Conservation (phyloP, 2,329 filamentous ascomycete genomes). For the Exophiala alcalophila region DNA sequence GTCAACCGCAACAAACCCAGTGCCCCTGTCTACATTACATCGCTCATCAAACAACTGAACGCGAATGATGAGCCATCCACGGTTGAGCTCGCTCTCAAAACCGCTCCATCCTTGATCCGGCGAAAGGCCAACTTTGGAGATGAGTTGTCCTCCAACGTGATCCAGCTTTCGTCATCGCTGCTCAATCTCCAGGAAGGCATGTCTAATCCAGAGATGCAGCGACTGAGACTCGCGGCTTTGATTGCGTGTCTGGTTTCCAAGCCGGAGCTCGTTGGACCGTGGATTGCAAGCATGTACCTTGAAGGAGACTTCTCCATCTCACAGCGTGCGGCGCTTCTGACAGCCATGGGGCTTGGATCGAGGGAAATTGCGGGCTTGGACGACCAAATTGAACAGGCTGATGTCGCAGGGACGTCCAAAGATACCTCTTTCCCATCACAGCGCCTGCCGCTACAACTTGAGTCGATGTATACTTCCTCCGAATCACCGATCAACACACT, state of each 20-base stretch:
- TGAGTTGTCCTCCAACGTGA: conserved; percentile 79
- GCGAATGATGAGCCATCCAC: conserved; percentile 81
- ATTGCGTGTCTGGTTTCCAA: conserved; percentile 75
- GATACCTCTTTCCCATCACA: conserved; percentile 72
- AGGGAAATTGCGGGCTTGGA: conserved; percentile 81
- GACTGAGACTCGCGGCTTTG: conserved; percentile 73
- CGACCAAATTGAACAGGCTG: conserved; percentile 41
- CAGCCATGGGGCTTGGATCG: conserved; percentile 75
- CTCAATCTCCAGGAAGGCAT: conserved; percentile 82
- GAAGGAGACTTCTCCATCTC: conserved; percentile 86
- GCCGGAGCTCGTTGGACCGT: conserved; percentile 73
- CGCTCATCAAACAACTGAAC: conserved; percentile 43
- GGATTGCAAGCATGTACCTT: conserved; percentile 83
- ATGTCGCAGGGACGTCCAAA: conserved; percentile 32
- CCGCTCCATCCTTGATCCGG: conserved; percentile 76
- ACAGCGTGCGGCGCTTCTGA: conserved; percentile 77
- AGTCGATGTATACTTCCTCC: conserved; percentile 62
- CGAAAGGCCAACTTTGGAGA: conserved; percentile 85
- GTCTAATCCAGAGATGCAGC: conserved; percentile 71
- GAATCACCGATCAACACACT: conserved; percentile 63
- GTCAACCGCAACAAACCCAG: conserved; percentile 78
- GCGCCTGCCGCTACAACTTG: conserved; percentile 68
- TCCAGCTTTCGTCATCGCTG: conserved; percentile 74
- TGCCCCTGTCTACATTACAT: conserved; percentile 64
- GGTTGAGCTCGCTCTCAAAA: conserved; percentile 73